phyloP scores from a whole-genome alignment of 2,329 filamentous ascomycete genomes.

The Ascochyta pisi region DNA sequence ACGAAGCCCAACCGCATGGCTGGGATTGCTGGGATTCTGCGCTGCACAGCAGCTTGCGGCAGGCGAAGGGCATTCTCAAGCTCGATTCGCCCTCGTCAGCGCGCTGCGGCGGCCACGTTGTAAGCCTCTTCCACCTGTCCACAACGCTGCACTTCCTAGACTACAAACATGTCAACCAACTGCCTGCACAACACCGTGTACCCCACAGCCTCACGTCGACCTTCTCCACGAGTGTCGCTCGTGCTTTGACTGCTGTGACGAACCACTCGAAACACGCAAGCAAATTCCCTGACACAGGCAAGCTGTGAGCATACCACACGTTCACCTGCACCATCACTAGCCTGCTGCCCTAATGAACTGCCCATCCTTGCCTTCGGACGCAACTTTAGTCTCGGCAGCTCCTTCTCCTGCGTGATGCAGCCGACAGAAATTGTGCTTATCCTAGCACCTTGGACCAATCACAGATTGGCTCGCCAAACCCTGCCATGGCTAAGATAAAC shows the following conservation, averaged over 20 bases:
- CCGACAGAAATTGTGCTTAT: conserved; percentile 20
- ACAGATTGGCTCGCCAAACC: conserved; percentile 37
- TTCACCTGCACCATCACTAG: conserved; percentile 32
- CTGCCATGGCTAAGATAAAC: conserved; percentile 32
- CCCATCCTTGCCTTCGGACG: conserved; percentile 1
- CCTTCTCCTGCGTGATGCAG: conserved; percentile 43
- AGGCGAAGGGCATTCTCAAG: conserved; percentile 17
- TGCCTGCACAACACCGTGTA: conserved; percentile 6
- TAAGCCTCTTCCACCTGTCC: conserved; percentile 14
- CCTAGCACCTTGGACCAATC: conserved; percentile 1
- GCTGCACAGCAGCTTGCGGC: conserved; percentile 32
- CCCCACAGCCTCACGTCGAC: conserved; percentile 18
- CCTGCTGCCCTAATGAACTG: conserved; percentile 10
- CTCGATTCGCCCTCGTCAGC: conserved; percentile 19
- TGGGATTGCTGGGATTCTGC: conserved; percentile 33
- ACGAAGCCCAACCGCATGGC: conserved; percentile 40
- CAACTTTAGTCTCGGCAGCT: conserved; percentile 26
- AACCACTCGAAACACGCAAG: conserved; percentile 2
- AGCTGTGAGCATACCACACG: conserved; percentile 11
- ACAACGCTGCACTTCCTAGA: conserved; percentile 2
- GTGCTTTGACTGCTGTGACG: conserved; percentile 4
- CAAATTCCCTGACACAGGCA: neutral
- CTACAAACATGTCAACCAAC: conserved; percentile 3
- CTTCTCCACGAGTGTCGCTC: conserved; percentile 12
- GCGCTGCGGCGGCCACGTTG: conserved; percentile 41